Base-by-base conservation (phyloP, 2,329 filamentous ascomycete species). In the Rhinocladiella mackenziei region DNA sequence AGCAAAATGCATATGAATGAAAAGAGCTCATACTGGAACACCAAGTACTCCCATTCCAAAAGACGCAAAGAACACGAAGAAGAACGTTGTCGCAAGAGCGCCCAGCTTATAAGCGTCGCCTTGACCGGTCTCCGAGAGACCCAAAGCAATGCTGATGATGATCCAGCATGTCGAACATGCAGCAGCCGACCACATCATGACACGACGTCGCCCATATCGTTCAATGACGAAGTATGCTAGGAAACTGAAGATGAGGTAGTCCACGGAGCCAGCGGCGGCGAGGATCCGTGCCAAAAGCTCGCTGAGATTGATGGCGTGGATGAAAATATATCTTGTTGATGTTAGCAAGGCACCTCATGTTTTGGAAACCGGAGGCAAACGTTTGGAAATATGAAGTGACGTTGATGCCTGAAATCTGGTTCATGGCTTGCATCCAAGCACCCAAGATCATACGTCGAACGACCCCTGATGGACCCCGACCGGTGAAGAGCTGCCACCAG, bases 111-210 rank as follows among this genome's bases (percentile, higher is more conserved):
- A 69, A 4, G 57, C 57, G 43, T 73, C 58, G 0, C 65, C 68
- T 4, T 45, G 38, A 23, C 69, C 67, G 11, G 62, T 61, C 37
- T 67, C 64, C 1, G 63, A 62, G 14, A 68, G 55, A 2, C 65
- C 66, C 4, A 71, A 61, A 0, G 68, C 60, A 13, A 71, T 69
- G 0, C 70, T 66, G 38, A 75, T 75, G 6, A 72, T 56, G 13
- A 71, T 62, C 62, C 70, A 75, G 53, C 72, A 77, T 9, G 69
- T 64, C 1, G 66, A 70, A 45, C 71, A 74, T 7, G 69, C 74
- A 5, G 63, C 61, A n/a, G 71, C 67, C 4, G 66, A 70, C 13
- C 57, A 57, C 62, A 75, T 72, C 70, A 75, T 72, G 34, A 74
- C 62, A 37, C 65, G 68, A 7, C 72, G 64, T 7, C 73, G 64